Base-by-base conservation (phyloP, 1,139 yeast species). In the Waltiozyma solani region DNA sequence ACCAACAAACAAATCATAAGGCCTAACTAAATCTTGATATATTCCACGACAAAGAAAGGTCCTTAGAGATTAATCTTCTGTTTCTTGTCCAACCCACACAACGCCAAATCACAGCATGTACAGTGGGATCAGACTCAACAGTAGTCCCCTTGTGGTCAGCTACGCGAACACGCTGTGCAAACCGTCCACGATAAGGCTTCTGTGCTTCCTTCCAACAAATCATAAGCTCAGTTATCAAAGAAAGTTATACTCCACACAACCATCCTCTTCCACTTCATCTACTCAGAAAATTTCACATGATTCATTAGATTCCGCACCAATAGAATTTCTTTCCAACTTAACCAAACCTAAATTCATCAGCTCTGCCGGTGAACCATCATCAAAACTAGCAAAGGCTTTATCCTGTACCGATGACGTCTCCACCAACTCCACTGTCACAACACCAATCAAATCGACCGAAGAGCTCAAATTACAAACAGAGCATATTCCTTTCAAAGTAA, bases 401-500 rank as follows among this genome's bases (percentile, higher is more conserved):
- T 57, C 65, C 35, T 61, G 67, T 38, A 60, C 65, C 1, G 52
- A 52, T 27, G 65, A 60, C 37, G 49, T 56, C 2, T 46, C 56
- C 6, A 36, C 44, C 8, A 27, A 25, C 2, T 26, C 29, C 15
- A 26, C 29, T 5, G 29, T 26, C 5, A 26, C 29, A 10, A 26
- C 29, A 5, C 29, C 29, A n/a, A 26, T 26, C 17, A 26, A n/a
- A 26, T 26, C 29, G 17, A n/a, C 29, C 12, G 15, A 13, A 3
- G 29, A 26, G 17, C 14, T 26, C 17, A 46, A 44, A 26, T 37
- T 45, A 11, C 39, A 40, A 25, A 51, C 48, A 9, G 30, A 52
- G 3, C 68, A 64, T 40, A 62, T 76, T 29, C 93, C 93, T 1
- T 82, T 82, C 51, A 63, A 69, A 34, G 79, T 80, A 8, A 67